These are phyloP conservation scores for Lentinula sp. DNA, from an alignment of 768 basidiomycete genomes.

Conservation along the genomic window DNA sequence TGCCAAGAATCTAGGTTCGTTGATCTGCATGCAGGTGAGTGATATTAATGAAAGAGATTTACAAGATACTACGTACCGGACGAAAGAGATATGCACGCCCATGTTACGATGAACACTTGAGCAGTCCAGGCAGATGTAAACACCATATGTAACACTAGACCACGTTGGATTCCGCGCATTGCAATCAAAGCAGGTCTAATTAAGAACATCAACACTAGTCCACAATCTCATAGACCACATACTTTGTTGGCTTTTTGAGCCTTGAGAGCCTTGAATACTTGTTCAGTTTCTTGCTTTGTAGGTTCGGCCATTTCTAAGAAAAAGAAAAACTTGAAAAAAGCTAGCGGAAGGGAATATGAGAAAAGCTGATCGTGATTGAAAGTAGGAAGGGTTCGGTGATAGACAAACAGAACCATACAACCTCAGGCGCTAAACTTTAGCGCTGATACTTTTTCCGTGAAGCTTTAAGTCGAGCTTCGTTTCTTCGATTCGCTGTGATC, in stretches of 20 bases:
- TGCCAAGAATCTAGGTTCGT: conserved; percentile 97
- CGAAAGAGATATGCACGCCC: conserved; percentile 98
- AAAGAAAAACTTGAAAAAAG: too few species aligned
- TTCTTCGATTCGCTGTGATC: too few species aligned
- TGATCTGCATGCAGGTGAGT: conserved; percentile 47
- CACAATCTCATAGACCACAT: conserved; percentile 3
- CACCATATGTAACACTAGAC: conserved; percentile 93
- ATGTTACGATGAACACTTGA: conserved; percentile 92
- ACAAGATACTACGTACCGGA: conserved; percentile 52
- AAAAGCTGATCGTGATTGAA: too few species aligned
- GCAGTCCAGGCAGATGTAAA: conserved; percentile 98
- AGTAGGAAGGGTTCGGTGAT: too few species aligned
- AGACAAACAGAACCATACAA: too few species aligned
- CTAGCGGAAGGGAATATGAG: too few species aligned
- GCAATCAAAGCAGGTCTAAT: conserved; percentile 89
- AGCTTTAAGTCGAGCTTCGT: too few species aligned
- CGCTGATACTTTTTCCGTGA: too few species aligned
- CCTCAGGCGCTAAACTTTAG: too few species aligned
- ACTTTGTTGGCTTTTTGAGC: conserved; percentile 65
- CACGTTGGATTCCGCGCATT: conserved; percentile 94
- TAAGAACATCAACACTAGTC: not conserved
- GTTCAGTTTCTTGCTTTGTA: conserved; percentile 82
- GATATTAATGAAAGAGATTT: not conserved
- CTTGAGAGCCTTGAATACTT: conserved; percentile 77
- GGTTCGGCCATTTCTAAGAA: conserved; percentile 54